A percentile compares a stretch with the other conserved stretches of the same genome.
Conservation (phyloP, 2,329 filamentous ascomycete genomes). For the Furcasterigmium sp. region DNA sequence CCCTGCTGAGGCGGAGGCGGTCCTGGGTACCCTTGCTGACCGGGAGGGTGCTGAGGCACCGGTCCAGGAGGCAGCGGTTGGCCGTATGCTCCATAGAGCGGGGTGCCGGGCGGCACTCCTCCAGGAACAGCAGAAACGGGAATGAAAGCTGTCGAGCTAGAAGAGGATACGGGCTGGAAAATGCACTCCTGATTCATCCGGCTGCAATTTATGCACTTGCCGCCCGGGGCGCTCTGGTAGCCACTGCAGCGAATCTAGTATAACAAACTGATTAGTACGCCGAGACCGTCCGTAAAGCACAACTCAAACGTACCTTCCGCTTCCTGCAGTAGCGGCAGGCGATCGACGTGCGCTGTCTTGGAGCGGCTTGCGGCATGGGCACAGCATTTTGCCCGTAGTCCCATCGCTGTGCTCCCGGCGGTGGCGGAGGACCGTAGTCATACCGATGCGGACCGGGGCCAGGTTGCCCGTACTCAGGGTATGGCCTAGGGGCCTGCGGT, state of each 20-base stretch:
- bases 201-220: constrained; percentile 56
- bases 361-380: constrained; percentile 45
- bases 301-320: constrained; percentile 43
- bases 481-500: constrained; percentile 23
- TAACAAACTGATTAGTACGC: too few relatives aligned
- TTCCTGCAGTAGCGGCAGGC: constrained; percentile 58
- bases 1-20: constrained; percentile 4
- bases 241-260: constrained; percentile 55
- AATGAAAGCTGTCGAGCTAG: constrained; percentile 52
- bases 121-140: constrained; percentile 54
- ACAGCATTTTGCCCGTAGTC: constrained; percentile 26
- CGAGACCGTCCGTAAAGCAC: constrained; percentile 14
- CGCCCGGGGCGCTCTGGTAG: constrained; percentile 52
- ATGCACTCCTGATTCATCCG: constrained; percentile 59
- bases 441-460: constrained; percentile 8
- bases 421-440: constrained; percentile 8
- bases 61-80: constrained; percentile 38
- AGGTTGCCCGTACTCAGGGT: constrained; percentile 25
- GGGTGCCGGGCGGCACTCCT: constrained; percentile 51
- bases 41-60: constrained; percentile 4
- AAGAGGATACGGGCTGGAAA: constrained; percentile 54
- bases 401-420: constrained; percentile 16
- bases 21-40: constrained; percentile 7
- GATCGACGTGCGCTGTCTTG: constrained; percentile 54
- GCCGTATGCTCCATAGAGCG: constrained; percentile 52